These are phyloP conservation scores for Asterella californica DNA, from an alignment of 225 moss, liverwort and hornwort genomes.

Conservation along the genomic window DNA sequence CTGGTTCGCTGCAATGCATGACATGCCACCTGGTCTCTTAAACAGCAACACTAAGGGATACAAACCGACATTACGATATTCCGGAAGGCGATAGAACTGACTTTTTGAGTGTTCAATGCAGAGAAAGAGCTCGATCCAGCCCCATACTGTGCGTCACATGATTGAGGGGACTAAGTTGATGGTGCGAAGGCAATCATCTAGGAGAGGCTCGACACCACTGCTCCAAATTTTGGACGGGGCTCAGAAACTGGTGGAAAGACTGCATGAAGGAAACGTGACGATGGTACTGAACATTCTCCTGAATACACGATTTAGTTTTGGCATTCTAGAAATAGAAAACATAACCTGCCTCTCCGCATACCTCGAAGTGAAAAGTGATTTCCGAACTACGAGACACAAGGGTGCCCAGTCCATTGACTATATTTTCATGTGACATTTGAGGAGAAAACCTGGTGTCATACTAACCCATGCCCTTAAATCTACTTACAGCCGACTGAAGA, in stretches of 20 bases:
- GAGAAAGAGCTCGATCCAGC: constrained; percentile 50
- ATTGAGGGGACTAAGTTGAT: constrained; percentile 38
- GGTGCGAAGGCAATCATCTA: constrained; percentile 34
- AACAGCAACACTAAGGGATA: background rate
- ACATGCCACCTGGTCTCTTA: background rate
- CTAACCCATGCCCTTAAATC: background rate
- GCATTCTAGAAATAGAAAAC: background rate
- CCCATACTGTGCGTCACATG: constrained; percentile 31
- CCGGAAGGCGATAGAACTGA: background rate
- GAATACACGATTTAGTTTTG: no score
- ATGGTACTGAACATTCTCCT: constrained; percentile 16
- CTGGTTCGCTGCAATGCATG: no score
- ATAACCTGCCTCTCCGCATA: background rate
- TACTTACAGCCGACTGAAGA: constrained; percentile 17
- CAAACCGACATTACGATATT: no score
- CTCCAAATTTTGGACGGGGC: constrained; percentile 63
- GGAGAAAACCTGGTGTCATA: no score
- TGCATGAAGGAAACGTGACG: constrained; percentile 50
- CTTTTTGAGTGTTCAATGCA: constrained; percentile 11
- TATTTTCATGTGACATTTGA: background rate
- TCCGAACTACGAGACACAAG: background rate
- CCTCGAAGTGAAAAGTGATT: background rate
- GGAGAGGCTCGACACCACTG: constrained; percentile 54
- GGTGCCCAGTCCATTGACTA: background rate
- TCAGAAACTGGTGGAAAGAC: constrained; percentile 59